Evolutionary conservation across 371 early-diverging fungal species (phyloP), one percentile per base, ranked within the genome.

Genomic region (Rhizomucor miehei): DNA sequence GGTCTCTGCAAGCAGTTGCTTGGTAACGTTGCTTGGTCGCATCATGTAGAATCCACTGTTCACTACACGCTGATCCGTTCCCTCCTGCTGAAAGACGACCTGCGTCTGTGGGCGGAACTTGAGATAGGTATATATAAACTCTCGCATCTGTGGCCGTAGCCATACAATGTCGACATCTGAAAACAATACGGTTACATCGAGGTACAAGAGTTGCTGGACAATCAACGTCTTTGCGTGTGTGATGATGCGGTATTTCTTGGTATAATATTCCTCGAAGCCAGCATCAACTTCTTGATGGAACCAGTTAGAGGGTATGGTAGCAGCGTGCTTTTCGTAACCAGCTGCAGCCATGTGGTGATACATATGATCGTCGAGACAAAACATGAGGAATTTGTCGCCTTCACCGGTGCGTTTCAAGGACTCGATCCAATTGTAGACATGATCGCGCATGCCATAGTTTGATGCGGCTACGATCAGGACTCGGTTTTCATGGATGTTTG

Each of bases 391-490:
- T 34, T 65, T 76, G 10, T 69, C 51, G 12, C 51, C 51, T 24
- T 71, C 69, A 2, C 60, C 55, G 0, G 71, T 71, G 3, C 62
- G 61, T 36, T 67, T 64, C 24, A 76, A 48, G 1, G 73, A 73
- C 51, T 69, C 67, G n/a, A 76, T 76, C 77, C 77, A 76, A 41
- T 76, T 76, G 46, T 73, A 73, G 2, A 71, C 67, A 53, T 76
- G 66, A 46, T 76, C 65, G 11, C 73, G 64, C 77, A 76, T 76
- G 17, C 77, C 77, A 39, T 71, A 71, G 40, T 76, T 76, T 9
- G 73, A 68, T 16, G 71, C 63, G 8, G 77, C 77, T 1, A 73
- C 66, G 24, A 69, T 65, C 35, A 76, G 56, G 2, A 71, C 62
- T 37, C 69, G 62, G n/a, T 66, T 52, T 17, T 62, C 54, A 12